These are phyloP conservation scores for Dioscorea dumetorum DNA, from an alignment of 106 monocot species.

Conservation along the genomic window DNA sequence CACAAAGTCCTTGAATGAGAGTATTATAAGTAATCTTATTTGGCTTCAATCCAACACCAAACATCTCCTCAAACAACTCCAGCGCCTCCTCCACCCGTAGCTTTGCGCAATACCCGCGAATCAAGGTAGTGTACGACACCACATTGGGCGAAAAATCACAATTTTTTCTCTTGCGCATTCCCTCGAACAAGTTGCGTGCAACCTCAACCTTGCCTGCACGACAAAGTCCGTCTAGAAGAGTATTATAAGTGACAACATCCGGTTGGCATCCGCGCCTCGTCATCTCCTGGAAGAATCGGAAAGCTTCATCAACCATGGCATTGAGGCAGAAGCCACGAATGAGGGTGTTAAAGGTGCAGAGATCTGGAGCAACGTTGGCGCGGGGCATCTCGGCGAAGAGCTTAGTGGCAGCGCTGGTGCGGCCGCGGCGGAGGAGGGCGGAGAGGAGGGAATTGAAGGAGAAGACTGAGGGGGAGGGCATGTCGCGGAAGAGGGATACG, in stretches of 20 bases:
- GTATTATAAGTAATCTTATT: constrained; percentile 81
- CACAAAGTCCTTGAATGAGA: constrained; percentile 70
- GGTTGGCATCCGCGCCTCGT: constrained; percentile 29
- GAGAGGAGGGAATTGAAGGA: constrained; percentile 72
- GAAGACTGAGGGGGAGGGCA: constrained; percentile 52
- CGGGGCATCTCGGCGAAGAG: constrained; percentile 52
- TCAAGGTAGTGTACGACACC: constrained; percentile 76
- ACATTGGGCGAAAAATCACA: constrained; percentile 40
- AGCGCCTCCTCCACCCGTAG: constrained; percentile 39
- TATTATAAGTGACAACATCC: constrained; percentile 72
- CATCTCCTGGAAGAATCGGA: constrained; percentile 53
- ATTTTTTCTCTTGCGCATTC: constrained; percentile 32
- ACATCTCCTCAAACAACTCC: constrained; percentile 52
- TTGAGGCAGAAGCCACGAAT: constrained; percentile 71
- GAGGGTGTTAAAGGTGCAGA: constrained; percentile 77
- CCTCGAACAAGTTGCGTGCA: constrained; percentile 56
- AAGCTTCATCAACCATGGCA: constrained; percentile 32
- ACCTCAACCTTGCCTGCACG: constrained; percentile 42
- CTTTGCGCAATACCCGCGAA: constrained; percentile 48
- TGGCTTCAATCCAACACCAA: constrained; percentile 32
- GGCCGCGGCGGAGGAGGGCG: constrained; percentile 52
- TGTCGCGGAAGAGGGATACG: constrained; percentile 37
- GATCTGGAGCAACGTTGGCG: constrained; percentile 30
- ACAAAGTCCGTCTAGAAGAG: constrained; percentile 70
- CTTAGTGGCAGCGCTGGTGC: constrained; percentile 32